These are phyloP conservation scores for Platanthera zijinensis DNA, from an alignment of 106 monocot genomes.

Conservation along the genomic window DNA sequence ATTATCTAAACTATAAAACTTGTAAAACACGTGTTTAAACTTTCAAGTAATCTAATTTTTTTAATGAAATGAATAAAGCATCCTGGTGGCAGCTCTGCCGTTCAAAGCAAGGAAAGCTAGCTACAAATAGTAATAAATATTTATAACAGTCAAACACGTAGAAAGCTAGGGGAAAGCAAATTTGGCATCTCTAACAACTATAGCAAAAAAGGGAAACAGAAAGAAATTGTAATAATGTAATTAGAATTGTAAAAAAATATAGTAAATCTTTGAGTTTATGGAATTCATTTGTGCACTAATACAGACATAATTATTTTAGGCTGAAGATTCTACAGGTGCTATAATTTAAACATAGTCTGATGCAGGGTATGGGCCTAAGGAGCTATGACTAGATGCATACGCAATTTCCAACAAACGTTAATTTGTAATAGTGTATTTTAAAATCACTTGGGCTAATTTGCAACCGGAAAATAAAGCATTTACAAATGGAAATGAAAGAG, in stretches of 20 bases:
- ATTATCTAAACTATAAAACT: neutral
- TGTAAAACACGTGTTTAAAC: neutral
- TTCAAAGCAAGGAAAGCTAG: neutral
- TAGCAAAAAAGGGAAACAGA: neutral
- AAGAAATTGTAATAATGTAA: neutral
- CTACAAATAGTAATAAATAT: neutral
- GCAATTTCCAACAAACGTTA: too few species aligned
- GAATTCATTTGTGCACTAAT: neutral
- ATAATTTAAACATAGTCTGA: too few species aligned
- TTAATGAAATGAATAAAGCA: neutral
- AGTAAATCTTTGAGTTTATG: neutral
- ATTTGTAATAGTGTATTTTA: too few species aligned
- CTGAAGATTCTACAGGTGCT: neutral
- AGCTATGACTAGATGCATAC: too few species aligned
- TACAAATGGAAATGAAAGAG: too few species aligned
- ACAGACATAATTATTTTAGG: neutral
- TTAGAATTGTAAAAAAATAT: neutral
- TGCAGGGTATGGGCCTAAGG: too few species aligned
- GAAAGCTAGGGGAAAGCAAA: neutral
- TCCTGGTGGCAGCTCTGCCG: neutral
- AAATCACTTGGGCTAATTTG: too few species aligned
- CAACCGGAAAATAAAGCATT: too few species aligned
- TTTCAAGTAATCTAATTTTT: neutral
- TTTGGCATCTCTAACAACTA: neutral
- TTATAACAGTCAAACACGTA: neutral